Evolutionary conservation across 2,329 filamentous ascomycete species (phyloP).

Genomic region (Arthroderma sp.): DNA sequence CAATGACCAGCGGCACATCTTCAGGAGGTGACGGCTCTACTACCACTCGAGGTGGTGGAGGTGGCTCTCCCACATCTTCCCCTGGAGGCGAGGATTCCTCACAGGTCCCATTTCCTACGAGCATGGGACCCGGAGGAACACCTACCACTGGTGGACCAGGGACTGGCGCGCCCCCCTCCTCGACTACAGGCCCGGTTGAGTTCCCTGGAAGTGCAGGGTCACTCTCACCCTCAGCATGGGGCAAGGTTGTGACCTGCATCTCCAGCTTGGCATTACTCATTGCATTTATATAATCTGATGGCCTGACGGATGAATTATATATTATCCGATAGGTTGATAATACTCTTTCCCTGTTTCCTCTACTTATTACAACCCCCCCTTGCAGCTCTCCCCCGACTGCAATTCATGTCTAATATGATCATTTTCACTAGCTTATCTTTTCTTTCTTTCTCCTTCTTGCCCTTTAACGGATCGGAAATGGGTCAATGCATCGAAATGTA

Average conservation of each 20-base stretch:
- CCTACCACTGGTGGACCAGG: not conserved
- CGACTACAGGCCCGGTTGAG: not conserved
- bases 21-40: not conserved
- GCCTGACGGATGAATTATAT: not conserved
- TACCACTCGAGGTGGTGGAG: not conserved
- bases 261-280: not conserved
- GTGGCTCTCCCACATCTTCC: not conserved
- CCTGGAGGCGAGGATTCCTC: not conserved
- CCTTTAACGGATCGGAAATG: not conserved
- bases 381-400: not conserved
- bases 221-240: not conserved
- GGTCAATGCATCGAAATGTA: not conserved
- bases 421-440: not conserved
- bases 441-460: not conserved
- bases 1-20: not conserved
- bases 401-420: not conserved
- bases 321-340: not conserved
- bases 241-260: not conserved
- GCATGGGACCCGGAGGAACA: not conserved
- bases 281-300: conserved; percentile 2
- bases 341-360: not conserved
- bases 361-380: not conserved
- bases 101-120: not conserved
- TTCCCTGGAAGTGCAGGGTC: conserved; percentile 2
- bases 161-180: not conserved